Conservation (phyloP, 2,329 filamentous ascomycete species). For the Alternaria conjuncta region DNA sequence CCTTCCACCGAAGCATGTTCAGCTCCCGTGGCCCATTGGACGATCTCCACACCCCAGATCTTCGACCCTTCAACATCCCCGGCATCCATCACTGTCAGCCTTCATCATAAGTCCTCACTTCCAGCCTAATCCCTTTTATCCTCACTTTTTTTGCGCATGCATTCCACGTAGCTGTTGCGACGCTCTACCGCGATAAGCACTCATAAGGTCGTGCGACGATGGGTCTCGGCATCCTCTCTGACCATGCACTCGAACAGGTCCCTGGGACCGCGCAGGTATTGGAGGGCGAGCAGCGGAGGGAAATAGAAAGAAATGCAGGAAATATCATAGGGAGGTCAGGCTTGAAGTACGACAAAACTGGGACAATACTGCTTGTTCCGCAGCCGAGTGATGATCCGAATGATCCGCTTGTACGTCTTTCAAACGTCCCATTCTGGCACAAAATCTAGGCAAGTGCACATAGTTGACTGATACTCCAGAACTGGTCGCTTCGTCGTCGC, state of each 20-base stretch:
- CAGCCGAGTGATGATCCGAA: conserved; percentile 92
- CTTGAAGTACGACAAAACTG: conserved; percentile 76
- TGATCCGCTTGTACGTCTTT: conserved; percentile 71
- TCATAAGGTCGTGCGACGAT: conserved; percentile 49
- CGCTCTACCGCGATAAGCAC: neutral
- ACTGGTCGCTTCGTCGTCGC: conserved; percentile 86
- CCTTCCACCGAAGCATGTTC: neutral
- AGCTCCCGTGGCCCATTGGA: neutral
- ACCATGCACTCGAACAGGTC: conserved; percentile 69
- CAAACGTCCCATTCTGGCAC: neutral
- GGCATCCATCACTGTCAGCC: neutral
- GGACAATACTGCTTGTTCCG: conserved; percentile 81
- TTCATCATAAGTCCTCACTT: neutral
- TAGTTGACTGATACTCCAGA: conserved; percentile 52
- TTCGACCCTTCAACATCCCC: neutral
- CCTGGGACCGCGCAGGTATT: conserved; percentile 61
- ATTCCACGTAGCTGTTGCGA: neutral
- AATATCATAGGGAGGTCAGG: conserved; percentile 40
- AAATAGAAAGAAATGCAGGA: conserved; percentile 33
- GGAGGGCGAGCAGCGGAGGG: conserved; percentile 29
- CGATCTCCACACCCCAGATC: conserved; percentile 1
- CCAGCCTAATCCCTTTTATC: neutral
- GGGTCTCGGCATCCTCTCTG: conserved; percentile 77
- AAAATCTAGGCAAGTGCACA: neutral
- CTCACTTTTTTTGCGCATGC: neutral